These are phyloP conservation scores for Ziziphus jujuba DNA, from an alignment of 306 rosid species.

Conservation along the genomic window DNA sequence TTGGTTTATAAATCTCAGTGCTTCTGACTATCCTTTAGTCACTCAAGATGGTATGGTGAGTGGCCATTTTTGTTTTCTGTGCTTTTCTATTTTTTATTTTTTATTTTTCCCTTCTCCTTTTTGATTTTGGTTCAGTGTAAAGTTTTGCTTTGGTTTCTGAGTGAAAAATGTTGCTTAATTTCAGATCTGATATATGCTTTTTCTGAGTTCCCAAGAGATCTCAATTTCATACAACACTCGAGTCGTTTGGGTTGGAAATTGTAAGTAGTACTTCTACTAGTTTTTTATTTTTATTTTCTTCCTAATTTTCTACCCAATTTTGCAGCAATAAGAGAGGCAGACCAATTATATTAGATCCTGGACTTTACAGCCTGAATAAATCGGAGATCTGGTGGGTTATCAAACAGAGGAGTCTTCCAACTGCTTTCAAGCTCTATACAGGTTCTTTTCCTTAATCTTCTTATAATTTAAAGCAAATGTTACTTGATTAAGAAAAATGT, in stretches of 20 bases:
- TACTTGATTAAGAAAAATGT: no score
- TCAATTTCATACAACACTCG: constrained; percentile 82
- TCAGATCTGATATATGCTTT: constrained; percentile 85
- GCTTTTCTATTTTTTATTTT: no score
- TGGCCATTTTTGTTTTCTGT: constrained; percentile 23
- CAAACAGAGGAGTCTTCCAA: constrained; percentile 76
- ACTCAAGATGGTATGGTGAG: constrained; percentile 99
- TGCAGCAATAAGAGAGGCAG: constrained; percentile 87
- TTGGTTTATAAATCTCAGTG: constrained; percentile 95
- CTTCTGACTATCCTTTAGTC: constrained; percentile 83
- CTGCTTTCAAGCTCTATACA: constrained; percentile 90
- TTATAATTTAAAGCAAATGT: not conserved
- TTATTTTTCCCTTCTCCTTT: not conserved
- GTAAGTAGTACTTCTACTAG: constrained; percentile 22
- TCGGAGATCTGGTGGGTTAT: constrained; percentile 91
- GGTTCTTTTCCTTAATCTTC: constrained; percentile 42
- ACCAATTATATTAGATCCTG: constrained; percentile 86
- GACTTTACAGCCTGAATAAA: constrained; percentile 68
- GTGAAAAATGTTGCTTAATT: not conserved
- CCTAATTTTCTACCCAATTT: not conserved
- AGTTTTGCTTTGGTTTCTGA: not conserved
- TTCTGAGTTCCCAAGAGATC: constrained; percentile 68
- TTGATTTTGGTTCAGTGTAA: not conserved
- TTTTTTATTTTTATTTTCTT: not conserved
- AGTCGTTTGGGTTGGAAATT: constrained; percentile 89